These are phyloP conservation scores for Rhododendron williamsianum DNA, from an alignment of 148 eudicot species.

Conservation along the genomic window DNA sequence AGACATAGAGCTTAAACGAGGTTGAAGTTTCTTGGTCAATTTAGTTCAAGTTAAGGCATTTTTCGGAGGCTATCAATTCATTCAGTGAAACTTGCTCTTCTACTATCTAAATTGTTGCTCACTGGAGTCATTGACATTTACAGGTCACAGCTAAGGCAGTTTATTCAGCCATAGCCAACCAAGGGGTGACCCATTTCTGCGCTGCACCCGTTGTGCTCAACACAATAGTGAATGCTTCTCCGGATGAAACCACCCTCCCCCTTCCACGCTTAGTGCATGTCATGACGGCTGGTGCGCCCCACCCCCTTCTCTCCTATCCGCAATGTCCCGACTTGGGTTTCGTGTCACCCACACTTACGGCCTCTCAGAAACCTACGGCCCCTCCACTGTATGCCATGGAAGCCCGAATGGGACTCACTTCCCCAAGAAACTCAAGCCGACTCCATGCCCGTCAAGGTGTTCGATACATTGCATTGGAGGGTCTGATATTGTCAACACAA, in stretches of 20 bases:
- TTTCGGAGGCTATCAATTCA: neutral
- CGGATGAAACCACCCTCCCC: slow-evolving; percentile 57
- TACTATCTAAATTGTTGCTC: neutral
- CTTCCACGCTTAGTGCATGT: slow-evolving; percentile 67
- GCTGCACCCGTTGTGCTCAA: slow-evolving; percentile 98
- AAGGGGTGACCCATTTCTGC: slow-evolving; percentile 84
- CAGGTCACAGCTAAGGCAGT: slow-evolving; percentile 83
- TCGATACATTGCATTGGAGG: slow-evolving; percentile 58
- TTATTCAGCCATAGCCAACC: slow-evolving; percentile 68
- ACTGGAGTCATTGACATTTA: neutral
- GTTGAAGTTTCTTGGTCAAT: neutral
- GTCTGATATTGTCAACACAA: slow-evolving; percentile 59
- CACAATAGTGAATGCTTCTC: slow-evolving; percentile 66
- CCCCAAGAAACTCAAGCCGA: slow-evolving; percentile 66
- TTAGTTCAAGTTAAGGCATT: neutral
- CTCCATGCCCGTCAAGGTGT: slow-evolving; percentile 87
- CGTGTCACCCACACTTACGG: slow-evolving; percentile 90
- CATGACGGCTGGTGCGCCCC: slow-evolving; percentile 98
- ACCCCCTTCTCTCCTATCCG: slow-evolving; percentile 68
- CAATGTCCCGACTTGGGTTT: slow-evolving; percentile 71
- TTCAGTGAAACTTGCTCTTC: neutral
- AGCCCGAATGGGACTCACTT: slow-evolving; percentile 86
- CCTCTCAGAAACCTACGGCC: slow-evolving; percentile 87
- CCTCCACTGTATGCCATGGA: slow-evolving; percentile 86
- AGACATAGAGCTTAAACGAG: neutral